These are phyloP conservation scores for Geranium incanum DNA, from an alignment of 441 rosid species.

Conservation along the genomic window DNA sequence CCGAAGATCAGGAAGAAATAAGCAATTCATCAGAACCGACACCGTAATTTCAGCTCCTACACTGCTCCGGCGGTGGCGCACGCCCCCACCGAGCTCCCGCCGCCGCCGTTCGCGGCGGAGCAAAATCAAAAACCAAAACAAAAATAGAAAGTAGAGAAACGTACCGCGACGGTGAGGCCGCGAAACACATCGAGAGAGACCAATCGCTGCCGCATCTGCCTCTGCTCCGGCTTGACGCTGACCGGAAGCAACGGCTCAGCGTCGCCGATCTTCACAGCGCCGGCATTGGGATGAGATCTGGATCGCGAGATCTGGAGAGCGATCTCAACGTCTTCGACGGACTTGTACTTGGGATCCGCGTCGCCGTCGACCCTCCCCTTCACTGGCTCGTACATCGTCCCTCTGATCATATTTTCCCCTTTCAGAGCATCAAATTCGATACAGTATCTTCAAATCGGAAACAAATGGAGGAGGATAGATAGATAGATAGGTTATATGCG, in stretches of 20 bases:
- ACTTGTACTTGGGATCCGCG: conserved; percentile 16
- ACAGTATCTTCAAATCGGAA: not conserved
- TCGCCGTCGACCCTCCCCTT: conserved; percentile 14
- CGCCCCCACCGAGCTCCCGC: not conserved
- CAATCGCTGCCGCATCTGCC: conserved; percentile 33
- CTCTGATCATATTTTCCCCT: not conserved
- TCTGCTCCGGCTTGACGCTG: not conserved
- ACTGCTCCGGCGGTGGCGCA: not conserved
- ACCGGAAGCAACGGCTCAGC: conserved; percentile 17
- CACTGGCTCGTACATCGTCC: conserved; percentile 31
- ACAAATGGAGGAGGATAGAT: not conserved
- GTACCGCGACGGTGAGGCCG: conserved; percentile 74
- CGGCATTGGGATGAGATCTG: not conserved
- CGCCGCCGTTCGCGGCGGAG: not conserved
- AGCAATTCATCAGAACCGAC: not conserved
- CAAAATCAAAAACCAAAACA: not conserved
- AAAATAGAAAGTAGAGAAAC: not conserved
- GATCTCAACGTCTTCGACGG: conserved; percentile 28
- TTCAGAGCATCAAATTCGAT: not conserved
- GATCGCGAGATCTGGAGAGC: conserved; percentile 34
- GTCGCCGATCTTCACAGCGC: conserved; percentile 7
- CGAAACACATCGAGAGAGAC: conserved; percentile 81
- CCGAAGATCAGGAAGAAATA: not conserved
- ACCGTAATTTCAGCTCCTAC: no score
- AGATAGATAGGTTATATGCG: not conserved